Percentiles rank a stretch among this genome's conserved stretches.
Conservation (phyloP, 805 yeast genomes). For the Kurtzmaniella cleridarum region DNA sequence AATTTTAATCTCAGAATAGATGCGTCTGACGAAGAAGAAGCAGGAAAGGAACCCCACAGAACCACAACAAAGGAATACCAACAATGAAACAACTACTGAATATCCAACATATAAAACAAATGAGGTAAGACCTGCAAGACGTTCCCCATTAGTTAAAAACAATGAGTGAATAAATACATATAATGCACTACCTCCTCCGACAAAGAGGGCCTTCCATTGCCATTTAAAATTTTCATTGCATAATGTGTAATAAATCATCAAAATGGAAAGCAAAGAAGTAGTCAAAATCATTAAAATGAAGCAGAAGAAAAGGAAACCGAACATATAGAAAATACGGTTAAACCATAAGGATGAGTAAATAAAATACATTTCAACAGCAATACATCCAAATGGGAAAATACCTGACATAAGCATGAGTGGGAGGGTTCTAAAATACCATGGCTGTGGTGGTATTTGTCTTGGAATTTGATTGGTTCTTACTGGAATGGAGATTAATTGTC, state of each 20-base stretch:
- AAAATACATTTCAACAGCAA: conserved; percentile 92
- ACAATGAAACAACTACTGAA: conserved; percentile 61
- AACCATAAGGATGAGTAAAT: conserved; percentile 91
- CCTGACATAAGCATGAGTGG: conserved; percentile 76
- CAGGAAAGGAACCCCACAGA: conserved; percentile 77
- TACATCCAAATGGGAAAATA: conserved; percentile 89
- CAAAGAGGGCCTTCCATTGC: conserved; percentile 91
- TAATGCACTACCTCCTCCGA: conserved; percentile 84
- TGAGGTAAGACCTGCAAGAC: conserved; percentile 68
- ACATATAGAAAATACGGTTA: conserved; percentile 92
- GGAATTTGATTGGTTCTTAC: conserved; percentile 94
- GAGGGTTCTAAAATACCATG: conserved; percentile 67
- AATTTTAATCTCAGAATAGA: conserved; percentile 81
- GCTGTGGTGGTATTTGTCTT: conserved; percentile 91
- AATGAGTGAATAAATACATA: conserved; percentile 84
- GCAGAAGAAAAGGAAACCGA: conserved; percentile 91
- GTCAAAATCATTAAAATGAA: conserved; percentile 78
- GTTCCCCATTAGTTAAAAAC: conserved; percentile 59
- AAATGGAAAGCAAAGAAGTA: conserved; percentile 71
- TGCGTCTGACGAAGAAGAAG: conserved; percentile 67
- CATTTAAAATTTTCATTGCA: conserved; percentile 92
- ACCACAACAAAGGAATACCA: conserved; percentile 81
- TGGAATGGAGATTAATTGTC: conserved; percentile 57
- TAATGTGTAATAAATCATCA: conserved; percentile 76
- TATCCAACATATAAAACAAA: conserved; percentile 79